Conservation (phyloP, 495 filamentous ascomycete species). For the Tetracladium marchalianum region DNA sequence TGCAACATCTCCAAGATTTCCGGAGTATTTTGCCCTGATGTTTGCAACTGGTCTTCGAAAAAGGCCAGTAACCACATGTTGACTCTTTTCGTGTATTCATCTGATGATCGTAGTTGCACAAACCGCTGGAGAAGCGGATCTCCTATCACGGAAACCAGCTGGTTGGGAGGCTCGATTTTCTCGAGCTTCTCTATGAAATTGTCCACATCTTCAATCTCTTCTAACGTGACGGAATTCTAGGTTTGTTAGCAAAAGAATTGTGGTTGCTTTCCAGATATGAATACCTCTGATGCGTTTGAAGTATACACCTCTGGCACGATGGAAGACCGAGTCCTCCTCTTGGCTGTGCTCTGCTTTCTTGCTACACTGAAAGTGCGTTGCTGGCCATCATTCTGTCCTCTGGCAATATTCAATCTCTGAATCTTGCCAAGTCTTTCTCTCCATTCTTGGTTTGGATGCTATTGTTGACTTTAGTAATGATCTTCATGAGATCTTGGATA, state of each 20-base stretch:
- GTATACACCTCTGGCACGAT: conserved; percentile 65
- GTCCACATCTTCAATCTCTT: conserved; percentile 65
- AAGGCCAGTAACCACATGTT: conserved; percentile 58
- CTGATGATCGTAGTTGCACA: conserved; percentile 51
- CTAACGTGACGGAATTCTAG: conserved; percentile 45
- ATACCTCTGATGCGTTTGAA: conserved; percentile 56
- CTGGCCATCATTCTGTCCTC: conserved; percentile 21
- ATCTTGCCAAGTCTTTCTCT: conserved; percentile 54
- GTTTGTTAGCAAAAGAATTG: not conserved
- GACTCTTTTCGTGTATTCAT: conserved; percentile 43
- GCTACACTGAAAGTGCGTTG: conserved; percentile 43
- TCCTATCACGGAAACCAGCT: conserved; percentile 64
- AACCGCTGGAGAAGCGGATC: conserved; percentile 75
- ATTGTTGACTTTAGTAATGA: not conserved
- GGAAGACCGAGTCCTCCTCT: conserved; percentile 27
- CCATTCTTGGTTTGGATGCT: conserved; percentile 78
- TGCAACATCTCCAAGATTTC: conserved; percentile 46
- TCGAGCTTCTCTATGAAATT: conserved; percentile 70
- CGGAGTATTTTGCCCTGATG: conserved; percentile 36
- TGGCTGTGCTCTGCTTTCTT: conserved; percentile 35
- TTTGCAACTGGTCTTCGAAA: conserved; percentile 46
- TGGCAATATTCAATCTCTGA: conserved; percentile 46
- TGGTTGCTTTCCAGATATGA: conserved; percentile 1
- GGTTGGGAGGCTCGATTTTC: conserved; percentile 69
- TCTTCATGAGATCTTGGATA: not conserved